Conservation (phyloP, 306 rosid species). For the Cicer bijugum region DNA sequence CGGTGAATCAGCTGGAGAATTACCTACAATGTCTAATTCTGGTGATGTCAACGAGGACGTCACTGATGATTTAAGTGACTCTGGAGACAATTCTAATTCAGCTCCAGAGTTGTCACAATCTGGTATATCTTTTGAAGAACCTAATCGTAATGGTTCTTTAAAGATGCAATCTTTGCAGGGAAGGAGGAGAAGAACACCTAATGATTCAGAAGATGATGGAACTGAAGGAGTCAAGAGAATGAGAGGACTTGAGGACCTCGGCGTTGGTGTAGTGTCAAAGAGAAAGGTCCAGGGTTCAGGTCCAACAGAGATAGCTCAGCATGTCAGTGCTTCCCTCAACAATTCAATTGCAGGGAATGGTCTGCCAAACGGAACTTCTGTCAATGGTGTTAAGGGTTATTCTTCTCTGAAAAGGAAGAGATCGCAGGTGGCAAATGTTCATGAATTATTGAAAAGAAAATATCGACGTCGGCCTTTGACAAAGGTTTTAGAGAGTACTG, state of each 20-base stretch:
- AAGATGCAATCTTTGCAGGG: slow-evolving; percentile 75
- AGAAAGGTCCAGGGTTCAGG: slow-evolving; percentile 59
- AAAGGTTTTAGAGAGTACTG: slow-evolving; percentile 88
- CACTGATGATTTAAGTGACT: slow-evolving; percentile 59
- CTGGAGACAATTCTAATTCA: slow-evolving; percentile 72
- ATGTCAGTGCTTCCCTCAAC: slow-evolving; percentile 62
- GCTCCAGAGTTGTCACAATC: slow-evolving; percentile 89
- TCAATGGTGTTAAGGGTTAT: slow-evolving; percentile 60
- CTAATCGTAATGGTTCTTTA: slow-evolving; percentile 67
- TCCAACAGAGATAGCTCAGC: slow-evolving; percentile 61
- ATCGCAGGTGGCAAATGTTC: slow-evolving; percentile 69
- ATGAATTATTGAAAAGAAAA: slow-evolving; percentile 73
- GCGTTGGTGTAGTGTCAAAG: slow-evolving; percentile 68
- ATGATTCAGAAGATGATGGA: slow-evolving; percentile 98
- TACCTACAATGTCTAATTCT: slow-evolving; percentile 59
- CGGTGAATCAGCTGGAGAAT: slow-evolving; percentile 57
- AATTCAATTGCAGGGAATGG: slow-evolving; percentile 54
- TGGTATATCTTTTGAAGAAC: slow-evolving; percentile 91
- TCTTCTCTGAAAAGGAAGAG: slow-evolving; percentile 75
- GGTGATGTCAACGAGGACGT: slow-evolving; percentile 60
- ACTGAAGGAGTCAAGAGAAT: slow-evolving; percentile 88
- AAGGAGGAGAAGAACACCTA: slow-evolving; percentile 87
- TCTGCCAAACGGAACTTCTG: slow-evolving; percentile 62
- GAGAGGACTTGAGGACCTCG: slow-evolving; percentile 95
- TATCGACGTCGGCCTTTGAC: slow-evolving; percentile 76